phyloP scores from a whole-genome alignment of 169 alveolate species.

The Miamiensis avidus region DNA sequence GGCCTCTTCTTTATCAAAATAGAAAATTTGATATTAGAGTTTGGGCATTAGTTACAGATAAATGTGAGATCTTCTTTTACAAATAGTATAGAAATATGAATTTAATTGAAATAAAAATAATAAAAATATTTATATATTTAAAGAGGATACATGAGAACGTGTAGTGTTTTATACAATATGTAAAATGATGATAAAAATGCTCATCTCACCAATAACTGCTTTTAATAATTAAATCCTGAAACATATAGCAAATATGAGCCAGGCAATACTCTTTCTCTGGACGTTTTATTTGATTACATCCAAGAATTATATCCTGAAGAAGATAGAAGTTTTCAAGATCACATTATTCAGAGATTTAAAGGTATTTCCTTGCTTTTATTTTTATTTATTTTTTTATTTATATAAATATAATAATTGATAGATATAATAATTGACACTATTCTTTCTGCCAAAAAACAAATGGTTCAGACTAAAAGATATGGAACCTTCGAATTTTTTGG shows the following conservation, averaged over 20 bases:
- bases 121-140: too few species aligned
- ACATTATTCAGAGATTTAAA: neutral
- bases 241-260: slow-evolving; percentile 74
- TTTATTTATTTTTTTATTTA: too few species aligned
- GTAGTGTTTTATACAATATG: slow-evolving; percentile 62
- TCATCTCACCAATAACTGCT: slow-evolving; percentile 81
- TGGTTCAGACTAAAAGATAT: slow-evolving; percentile 19
- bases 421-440: neutral
- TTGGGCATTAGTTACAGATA: slow-evolving; percentile 59
- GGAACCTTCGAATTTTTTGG: slow-evolving; percentile 63
- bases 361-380: too few species aligned
- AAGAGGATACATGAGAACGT: slow-evolving; percentile 78
- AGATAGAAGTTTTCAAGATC: neutral
- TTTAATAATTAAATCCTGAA: slow-evolving; percentile 67
- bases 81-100: too few species aligned
- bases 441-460: neutral
- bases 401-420: too few species aligned
- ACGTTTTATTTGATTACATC: slow-evolving; percentile 66
- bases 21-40: slow-evolving; percentile 78
- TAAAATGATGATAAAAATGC: slow-evolving; percentile 58
- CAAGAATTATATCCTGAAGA: slow-evolving; percentile 13
- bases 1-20: slow-evolving; percentile 61
- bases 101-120: too few species aligned
- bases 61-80: slow-evolving; percentile 54
- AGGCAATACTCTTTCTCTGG: slow-evolving; percentile 72